Evolutionary conservation across 331 rosid genomes (phyloP), one percentile per base, ranked within the genome.

Genomic region (Saraca asoca): DNA sequence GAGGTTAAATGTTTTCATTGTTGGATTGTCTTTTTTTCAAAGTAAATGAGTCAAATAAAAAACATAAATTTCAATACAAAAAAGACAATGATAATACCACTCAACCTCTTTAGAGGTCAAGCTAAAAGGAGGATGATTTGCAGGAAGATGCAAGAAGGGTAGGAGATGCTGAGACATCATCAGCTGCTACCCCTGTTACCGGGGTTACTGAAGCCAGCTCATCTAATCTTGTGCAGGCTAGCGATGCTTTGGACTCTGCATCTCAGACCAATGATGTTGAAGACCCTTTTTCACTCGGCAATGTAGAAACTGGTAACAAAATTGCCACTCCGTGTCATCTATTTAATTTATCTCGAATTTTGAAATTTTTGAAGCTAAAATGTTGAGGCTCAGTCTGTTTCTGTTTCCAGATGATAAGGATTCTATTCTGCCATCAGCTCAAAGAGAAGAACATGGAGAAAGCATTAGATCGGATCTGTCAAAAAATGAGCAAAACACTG

Each of bases 341-440:
- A 8, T 8, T 44, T 44, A 44, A 11, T 12, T 8, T 12, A 12
- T 44, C 5, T 44, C 49, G 9, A 10, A 9, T 11, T 44, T 44
- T 9, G 12, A 44, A 44, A 3, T 11, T 44, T 0, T 0, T 38
- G 42, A 38, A 38, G 42, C 10, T 38, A 9, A 42, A 43, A 43
- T 66, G 24, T 54, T 19, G 41, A 46, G 49, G 51, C 44, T 7
- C 12, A 29, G 68, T 42, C 7, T 24, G 15, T 60, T 54, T 62
- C 3, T 75, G 58, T 58, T 62, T 66, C 53, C 62, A 83, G 89
- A 24, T 69, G 64, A 53, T 35, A n/a, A 9, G 54, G 62, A 77
- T 58, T 15, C 7, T 2, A 44, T 7, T n/a, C 37, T 51, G 50
- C 31, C 41, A 44, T n/a, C n/a, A n/a, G 51, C 70, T 29, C 16